Evolutionary conservation across 306 rosid genomes (phyloP).

Genomic region (Abrus pulchellus): DNA sequence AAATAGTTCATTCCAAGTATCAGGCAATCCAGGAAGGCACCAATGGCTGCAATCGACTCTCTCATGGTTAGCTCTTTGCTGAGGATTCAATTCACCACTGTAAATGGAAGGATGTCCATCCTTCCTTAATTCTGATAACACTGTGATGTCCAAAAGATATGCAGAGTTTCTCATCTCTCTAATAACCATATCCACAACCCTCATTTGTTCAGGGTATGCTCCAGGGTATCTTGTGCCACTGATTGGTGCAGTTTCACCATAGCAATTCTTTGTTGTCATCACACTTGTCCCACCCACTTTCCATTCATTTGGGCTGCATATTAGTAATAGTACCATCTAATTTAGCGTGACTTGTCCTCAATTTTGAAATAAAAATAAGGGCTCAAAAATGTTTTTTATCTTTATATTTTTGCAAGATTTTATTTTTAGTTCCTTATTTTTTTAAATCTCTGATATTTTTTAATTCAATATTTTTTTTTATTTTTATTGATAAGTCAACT

Average conservation of each 20-base stretch:
- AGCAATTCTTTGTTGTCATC: conserved; percentile 69
- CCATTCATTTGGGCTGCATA: conserved; percentile 77
- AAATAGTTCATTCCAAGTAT: conserved; percentile 85
- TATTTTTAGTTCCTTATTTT: too few species aligned
- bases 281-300: conserved; percentile 54
- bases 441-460: too few species aligned
- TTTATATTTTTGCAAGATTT: too few species aligned
- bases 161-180: conserved; percentile 64
- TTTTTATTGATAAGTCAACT: too few species aligned
- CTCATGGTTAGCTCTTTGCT: conserved; percentile 69
- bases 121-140: conserved; percentile 72
- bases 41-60: conserved; percentile 90
- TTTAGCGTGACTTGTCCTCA: conserved; percentile 25
- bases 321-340: not conserved
- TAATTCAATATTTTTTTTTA: too few species aligned
- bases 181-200: conserved; percentile 69
- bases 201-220: conserved; percentile 70
- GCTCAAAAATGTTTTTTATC: too few species aligned
- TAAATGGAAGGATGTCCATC: conserved; percentile 89
- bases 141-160: conserved; percentile 74
- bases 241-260: conserved; percentile 73
- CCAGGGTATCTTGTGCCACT: conserved; percentile 54
- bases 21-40: conserved; percentile 92
- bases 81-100: conserved; percentile 77
- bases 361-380: not conserved